These are phyloP conservation scores for Pythium aristosporum DNA, from an alignment of 352 stramenopile species.

Conservation along the genomic window DNA sequence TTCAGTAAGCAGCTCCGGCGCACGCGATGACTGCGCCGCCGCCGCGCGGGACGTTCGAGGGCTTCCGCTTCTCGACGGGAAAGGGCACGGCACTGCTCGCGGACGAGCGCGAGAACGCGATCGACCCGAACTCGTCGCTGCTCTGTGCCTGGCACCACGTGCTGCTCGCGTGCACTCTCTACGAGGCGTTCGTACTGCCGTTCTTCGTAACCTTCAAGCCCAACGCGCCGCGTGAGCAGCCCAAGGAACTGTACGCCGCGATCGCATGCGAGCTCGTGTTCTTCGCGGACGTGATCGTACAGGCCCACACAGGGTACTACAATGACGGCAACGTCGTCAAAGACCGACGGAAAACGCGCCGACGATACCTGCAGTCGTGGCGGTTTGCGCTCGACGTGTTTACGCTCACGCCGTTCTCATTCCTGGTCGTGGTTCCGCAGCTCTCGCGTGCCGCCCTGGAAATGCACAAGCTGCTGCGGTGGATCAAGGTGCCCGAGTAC, in stretches of 20 bases:
- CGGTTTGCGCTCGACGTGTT: conserved; percentile 51
- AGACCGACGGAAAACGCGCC: conserved; percentile 45
- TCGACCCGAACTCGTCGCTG: conserved; percentile 43
- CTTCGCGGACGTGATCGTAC: conserved; percentile 51
- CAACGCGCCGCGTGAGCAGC: conserved; percentile 17
- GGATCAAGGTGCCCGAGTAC: conserved; percentile 49
- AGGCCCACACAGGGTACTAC: conserved; percentile 69
- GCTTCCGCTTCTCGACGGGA: conserved; percentile 15
- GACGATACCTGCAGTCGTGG: conserved; percentile 49
- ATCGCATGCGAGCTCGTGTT: conserved; percentile 49
- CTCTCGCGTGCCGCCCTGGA: conserved; percentile 20
- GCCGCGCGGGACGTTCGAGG: conserved; percentile 17
- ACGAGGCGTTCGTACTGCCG: conserved; percentile 54
- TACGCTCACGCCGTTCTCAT: conserved; percentile 44
- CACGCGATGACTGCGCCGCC: not conserved
- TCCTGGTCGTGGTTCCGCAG: conserved; percentile 20
- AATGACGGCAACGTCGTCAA: conserved; percentile 56
- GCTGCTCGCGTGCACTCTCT: conserved; percentile 48
- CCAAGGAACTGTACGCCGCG: conserved; percentile 26
- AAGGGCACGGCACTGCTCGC: conserved; percentile 13
- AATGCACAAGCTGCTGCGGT: conserved; percentile 57
- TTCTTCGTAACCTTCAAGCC: conserved; percentile 52
- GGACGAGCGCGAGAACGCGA: conserved; percentile 37
- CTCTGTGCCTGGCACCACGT: conserved; percentile 61
- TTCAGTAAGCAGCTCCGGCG: not conserved